phyloP scores from a whole-genome alignment of 2,329 filamentous ascomycete genomes.

The Epichloe bromicola region DNA sequence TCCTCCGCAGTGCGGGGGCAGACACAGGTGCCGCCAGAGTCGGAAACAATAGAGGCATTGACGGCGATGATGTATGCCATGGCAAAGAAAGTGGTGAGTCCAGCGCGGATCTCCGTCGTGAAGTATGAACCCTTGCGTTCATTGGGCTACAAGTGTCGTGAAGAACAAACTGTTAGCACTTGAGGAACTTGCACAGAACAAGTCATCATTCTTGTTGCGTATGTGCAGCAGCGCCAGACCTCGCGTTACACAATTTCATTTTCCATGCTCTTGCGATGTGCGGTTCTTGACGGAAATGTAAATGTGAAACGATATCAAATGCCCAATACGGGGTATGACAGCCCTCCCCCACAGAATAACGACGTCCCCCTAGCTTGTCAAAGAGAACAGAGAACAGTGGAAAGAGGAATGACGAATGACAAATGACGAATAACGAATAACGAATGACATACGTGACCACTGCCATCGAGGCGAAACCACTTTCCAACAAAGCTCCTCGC shows the following conservation, averaged over 20 bases:
- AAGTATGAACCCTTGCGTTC: constrained; percentile 66
- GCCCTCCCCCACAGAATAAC: not conserved
- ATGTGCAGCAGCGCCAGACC: not conserved
- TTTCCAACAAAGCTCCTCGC: constrained; percentile 53
- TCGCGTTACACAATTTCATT: not conserved
- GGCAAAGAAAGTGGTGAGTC: constrained; percentile 66
- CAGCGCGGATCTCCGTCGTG: constrained; percentile 73
- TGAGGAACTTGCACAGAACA: not conserved
- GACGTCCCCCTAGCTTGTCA: not conserved
- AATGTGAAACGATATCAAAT: not conserved
- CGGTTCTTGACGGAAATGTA: not conserved
- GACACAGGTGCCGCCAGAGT: constrained; percentile 63
- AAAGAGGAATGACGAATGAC: not conserved
- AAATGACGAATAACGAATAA: constrained; percentile 17
- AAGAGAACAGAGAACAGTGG: not conserved
- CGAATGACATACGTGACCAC: constrained; percentile 56
- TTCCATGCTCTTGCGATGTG: not conserved
- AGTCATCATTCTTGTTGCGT: not conserved
- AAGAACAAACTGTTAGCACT: not conserved
- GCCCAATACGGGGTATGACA: not conserved
- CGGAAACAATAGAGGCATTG: constrained; percentile 41
- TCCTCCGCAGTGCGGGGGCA: constrained; percentile 43
- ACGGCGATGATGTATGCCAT: constrained; percentile 43
- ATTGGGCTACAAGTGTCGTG: constrained; percentile 34
- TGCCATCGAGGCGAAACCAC: constrained; percentile 72